phyloP scores from a whole-genome alignment of 202 grass and related monocot genomes.

The Cymbopogon flexuosus region DNA sequence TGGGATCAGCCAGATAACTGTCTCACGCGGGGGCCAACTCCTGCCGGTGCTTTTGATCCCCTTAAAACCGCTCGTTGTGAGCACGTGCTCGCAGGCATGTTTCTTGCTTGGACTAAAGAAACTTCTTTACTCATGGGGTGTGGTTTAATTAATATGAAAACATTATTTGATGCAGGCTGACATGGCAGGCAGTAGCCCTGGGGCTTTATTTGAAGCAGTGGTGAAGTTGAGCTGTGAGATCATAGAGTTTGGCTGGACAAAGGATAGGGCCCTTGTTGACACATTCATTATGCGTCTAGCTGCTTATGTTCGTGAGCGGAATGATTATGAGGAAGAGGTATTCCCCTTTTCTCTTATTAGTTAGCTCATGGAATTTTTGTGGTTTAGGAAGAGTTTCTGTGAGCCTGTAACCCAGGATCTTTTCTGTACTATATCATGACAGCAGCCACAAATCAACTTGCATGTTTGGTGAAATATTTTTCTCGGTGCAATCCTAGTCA shows the following conservation, averaged over 20 bases:
- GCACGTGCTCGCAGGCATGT: constrained; percentile 80
- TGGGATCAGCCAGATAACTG: constrained; percentile 91
- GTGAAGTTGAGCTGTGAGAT: constrained; percentile 97
- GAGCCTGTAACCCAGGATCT: neutral
- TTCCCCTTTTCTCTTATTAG: constrained; percentile 20
- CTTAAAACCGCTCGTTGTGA: constrained; percentile 94
- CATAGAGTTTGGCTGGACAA: constrained; percentile 99
- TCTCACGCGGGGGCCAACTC: constrained; percentile 87
- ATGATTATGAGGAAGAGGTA: constrained; percentile 97
- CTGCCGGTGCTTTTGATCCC: constrained; percentile 85
- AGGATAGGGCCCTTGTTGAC: constrained; percentile 97
- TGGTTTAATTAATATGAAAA: constrained; percentile 40
- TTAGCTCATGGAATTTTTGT: neutral
- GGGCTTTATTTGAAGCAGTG: constrained; percentile 80
- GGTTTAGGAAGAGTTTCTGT: constrained; percentile 17
- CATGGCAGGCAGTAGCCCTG: constrained; percentile 64
- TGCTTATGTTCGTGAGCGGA: constrained; percentile 90
- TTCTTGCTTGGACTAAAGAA: constrained; percentile 15
- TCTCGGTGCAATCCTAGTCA: neutral
- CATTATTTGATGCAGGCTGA: constrained; percentile 56
- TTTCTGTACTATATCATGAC: constrained; percentile 6
- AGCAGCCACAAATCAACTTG: neutral
- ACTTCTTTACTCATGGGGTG: constrained; percentile 15
- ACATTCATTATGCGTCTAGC: constrained; percentile 97
- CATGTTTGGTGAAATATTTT: neutral